Conservation (phyloP, 2,329 filamentous ascomycete species). For the Arachnopeziza araneosa region DNA sequence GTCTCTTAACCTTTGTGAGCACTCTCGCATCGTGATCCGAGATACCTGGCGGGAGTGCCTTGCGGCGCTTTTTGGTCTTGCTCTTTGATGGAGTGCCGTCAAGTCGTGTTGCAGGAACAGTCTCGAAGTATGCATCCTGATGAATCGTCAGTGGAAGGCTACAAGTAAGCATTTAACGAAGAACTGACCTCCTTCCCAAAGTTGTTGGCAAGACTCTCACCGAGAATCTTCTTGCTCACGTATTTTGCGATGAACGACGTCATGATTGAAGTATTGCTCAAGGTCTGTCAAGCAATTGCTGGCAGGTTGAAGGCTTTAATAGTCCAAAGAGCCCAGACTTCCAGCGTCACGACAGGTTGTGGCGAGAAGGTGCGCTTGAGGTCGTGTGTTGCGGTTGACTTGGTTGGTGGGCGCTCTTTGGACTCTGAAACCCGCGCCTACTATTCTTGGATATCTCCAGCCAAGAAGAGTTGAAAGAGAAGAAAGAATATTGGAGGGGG, state of each 20-base stretch:
- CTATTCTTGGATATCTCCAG: not conserved
- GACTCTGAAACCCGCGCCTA: not conserved
- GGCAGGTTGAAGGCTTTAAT: constrained; percentile 11
- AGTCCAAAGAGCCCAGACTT: not conserved
- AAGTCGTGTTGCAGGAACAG: constrained; percentile 67
- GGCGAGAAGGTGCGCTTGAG: not conserved
- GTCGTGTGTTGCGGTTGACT: not conserved
- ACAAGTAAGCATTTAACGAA: not conserved
- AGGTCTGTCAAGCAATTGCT: not conserved
- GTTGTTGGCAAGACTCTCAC: constrained; percentile 51
- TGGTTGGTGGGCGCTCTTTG: constrained; percentile 11
- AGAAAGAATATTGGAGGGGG: not conserved
- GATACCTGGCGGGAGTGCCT: constrained; percentile 76
- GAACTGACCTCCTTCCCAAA: constrained; percentile 49
- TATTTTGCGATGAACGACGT: constrained; percentile 47
- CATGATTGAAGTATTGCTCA: constrained; percentile 38
- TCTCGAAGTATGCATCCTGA: constrained; percentile 87
- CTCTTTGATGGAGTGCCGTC: constrained; percentile 54
- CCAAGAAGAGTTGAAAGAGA: not conserved
- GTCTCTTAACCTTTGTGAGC: constrained; percentile 78
- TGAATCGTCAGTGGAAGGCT: constrained; percentile 6
- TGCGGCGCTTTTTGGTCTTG: constrained; percentile 78
- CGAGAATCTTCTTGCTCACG: constrained; percentile 51
- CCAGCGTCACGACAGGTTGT: not conserved
- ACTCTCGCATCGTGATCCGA: constrained; percentile 76